Evolutionary conservation across 495 filamentous ascomycete genomes (phyloP), one percentile per base, ranked within the genome.

Genomic region (Viridothelium virens): DNA sequence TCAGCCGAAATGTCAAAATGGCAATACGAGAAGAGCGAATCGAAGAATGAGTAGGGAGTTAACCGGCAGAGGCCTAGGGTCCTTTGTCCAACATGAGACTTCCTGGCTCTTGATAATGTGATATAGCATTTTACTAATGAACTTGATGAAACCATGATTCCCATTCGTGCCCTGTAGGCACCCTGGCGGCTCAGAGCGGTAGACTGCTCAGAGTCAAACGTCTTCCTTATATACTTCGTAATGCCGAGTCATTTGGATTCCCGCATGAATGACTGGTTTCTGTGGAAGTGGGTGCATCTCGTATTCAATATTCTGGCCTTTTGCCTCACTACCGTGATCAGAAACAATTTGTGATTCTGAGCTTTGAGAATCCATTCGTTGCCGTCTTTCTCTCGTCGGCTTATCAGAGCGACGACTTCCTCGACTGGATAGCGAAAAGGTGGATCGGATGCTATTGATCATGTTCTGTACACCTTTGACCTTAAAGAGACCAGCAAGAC

Each of bases 401-500:
- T 44, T 44, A 14, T 44, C 7, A 44, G 41, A 44, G 6, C 41
- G 7, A 7, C 41, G 41, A 44, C 41, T 44, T 44, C 41, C 41
- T 7, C 41, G 41, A 14, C 41, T 44, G 41, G 41, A 44, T 7
- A 44, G 41, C 14, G 41, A 44, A 44, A 44, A 44, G 6, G 41
- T 44, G 7, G 41, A 44, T 44, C 41, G 41, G 41, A 44, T 44
- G 14, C 41, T 44, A 44, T 63, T 12, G 61, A 63, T 38, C 61
- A 63, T 63, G 33, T 0, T 31, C 39, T 63, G 61, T 9, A 63
- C 61, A 9, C 36, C 9, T n/a, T 63, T 63, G 18, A 63, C 14
- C 61, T 39, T 31, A 33, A 63, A 63, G 33, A 38, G 16, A n/a
- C 61, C 61, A n/a, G 61, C 34, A n/a, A 63, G 61, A 34, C n/a